Percentiles rank a stretch among this genome's conserved stretches.
Conservation (phyloP, 257 asterid genomes). For the Perilla frutescens region DNA sequence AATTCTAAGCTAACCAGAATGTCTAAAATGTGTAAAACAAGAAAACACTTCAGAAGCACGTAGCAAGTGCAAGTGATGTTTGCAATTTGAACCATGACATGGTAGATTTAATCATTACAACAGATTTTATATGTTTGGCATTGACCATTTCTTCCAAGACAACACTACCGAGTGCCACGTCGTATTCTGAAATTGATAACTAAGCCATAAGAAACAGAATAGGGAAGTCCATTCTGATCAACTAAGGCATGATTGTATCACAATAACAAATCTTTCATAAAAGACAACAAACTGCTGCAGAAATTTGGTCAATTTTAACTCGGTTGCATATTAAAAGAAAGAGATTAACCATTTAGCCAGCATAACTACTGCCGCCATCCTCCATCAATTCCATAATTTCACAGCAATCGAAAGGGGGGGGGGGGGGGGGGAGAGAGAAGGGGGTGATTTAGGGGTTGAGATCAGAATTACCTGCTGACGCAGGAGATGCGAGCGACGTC, state of each 20-base stretch:
- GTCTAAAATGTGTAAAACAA: slow-evolving; percentile 1
- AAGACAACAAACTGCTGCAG: neutral
- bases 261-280: neutral
- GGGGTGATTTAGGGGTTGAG: neutral
- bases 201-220: slow-evolving; percentile 3
- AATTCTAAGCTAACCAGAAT: slow-evolving; percentile 23
- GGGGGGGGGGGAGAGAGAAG: neutral
- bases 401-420: slow-evolving; percentile 11
- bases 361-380: neutral
- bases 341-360: neutral
- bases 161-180: neutral
- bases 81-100: slow-evolving; percentile 8
- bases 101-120: slow-evolving; percentile 1
- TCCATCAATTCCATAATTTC: slow-evolving; percentile 12
- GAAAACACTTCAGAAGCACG: slow-evolving; percentile 11
- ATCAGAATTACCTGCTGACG: slow-evolving; percentile 74
- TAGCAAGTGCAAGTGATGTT: neutral
- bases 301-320: slow-evolving; percentile 17
- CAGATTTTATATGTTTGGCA: neutral
- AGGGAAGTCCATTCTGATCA: neutral
- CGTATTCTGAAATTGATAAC: neutral
- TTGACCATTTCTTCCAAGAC: slow-evolving; percentile 7
- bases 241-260: neutral
- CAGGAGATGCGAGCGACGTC: slow-evolving; percentile 90
- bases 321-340: neutral